Evolutionary conservation across 352 stramenopile genomes (phyloP).

Genomic region (Phytophthora quininea): DNA sequence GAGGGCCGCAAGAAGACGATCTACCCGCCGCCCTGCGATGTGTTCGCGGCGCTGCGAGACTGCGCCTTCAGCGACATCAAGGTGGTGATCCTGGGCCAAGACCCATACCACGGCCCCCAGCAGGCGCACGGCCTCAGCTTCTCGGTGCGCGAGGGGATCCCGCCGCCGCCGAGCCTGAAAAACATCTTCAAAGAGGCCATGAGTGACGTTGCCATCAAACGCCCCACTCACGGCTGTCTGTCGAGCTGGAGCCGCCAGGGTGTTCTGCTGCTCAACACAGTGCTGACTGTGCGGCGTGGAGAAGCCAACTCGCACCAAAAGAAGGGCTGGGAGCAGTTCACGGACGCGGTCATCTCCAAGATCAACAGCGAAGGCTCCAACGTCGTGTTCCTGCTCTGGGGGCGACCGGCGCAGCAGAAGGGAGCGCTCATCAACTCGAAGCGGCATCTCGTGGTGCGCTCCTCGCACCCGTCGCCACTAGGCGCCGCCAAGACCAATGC

Average conservation of each 20-base stretch:
- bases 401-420: constrained; percentile 94
- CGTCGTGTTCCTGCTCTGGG: constrained; percentile 99
- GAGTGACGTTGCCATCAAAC: constrained; percentile 72
- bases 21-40: constrained; percentile 84
- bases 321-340: constrained; percentile 97
- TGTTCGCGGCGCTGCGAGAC: constrained; percentile 92
- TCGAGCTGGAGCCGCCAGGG: constrained; percentile 94
- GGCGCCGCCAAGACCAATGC: constrained; percentile 95
- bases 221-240: constrained; percentile 91
- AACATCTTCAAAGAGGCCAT: constrained; percentile 99
- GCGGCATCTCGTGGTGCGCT: constrained; percentile 88
- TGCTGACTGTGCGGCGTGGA: constrained; percentile 94
- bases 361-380: constrained; percentile 78
- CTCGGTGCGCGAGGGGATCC: constrained; percentile 91
- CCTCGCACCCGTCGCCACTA: constrained; percentile 94
- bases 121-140: constrained; percentile 91
- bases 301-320: constrained; percentile 96
- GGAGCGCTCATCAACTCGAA: constrained; percentile 73
- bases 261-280: constrained; percentile 98
- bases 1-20: constrained; percentile 76
- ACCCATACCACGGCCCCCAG: constrained; percentile 88
- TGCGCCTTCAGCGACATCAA: constrained; percentile 88
- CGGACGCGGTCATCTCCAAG: constrained; percentile 92
- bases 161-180: constrained; percentile 92
- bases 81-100: constrained; percentile 94